Evolutionary conservation across 1,284 basidiomycete genomes (phyloP).

Genomic region (Ceratobasidium sp.): DNA sequence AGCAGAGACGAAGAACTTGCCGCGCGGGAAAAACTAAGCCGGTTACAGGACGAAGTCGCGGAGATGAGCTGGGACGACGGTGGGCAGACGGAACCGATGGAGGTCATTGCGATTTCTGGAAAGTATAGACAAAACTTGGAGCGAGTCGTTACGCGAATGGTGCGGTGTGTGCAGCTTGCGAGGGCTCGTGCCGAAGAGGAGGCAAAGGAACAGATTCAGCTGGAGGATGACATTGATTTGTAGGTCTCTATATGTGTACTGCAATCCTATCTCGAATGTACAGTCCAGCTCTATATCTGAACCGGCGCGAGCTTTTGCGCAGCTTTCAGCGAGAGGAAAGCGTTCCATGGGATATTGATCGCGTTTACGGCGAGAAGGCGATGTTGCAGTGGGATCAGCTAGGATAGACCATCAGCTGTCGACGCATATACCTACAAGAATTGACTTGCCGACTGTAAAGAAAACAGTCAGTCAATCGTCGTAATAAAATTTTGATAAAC

Average conservation of each 20-base stretch:
- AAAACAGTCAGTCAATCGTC: background rate
- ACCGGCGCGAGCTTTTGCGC: slow-evolving; percentile 20
- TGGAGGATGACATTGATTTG: background rate
- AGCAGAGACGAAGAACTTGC: slow-evolving; percentile 64
- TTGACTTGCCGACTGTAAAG: slow-evolving; percentile 21
- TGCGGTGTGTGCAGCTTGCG: slow-evolving; percentile 74
- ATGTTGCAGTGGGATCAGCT: slow-evolving; percentile 60
- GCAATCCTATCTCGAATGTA: too few species aligned
- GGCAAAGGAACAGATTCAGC: slow-evolving; percentile 30
- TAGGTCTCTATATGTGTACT: background rate
- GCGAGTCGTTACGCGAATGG: slow-evolving; percentile 74
- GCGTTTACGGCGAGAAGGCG: slow-evolving; percentile 60
- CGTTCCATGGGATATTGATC: slow-evolving; percentile 62
- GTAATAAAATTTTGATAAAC: slow-evolving; percentile 31
- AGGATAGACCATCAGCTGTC: slow-evolving; percentile 22
- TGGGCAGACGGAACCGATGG: slow-evolving; percentile 57
- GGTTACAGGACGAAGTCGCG: slow-evolving; percentile 68
- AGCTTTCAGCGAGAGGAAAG: slow-evolving; percentile 56
- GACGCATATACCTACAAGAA: background rate
- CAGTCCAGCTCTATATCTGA: too few species aligned
- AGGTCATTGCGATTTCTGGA: slow-evolving; percentile 83
- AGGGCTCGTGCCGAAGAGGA: slow-evolving; percentile 49
- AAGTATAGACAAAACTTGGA: slow-evolving; percentile 84
- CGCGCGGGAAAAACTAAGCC: slow-evolving; percentile 70
- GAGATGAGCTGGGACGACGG: slow-evolving; percentile 60